phyloP scores from a whole-genome alignment of 1,284 basidiomycete species.

The Hemileia vastatrix region DNA sequence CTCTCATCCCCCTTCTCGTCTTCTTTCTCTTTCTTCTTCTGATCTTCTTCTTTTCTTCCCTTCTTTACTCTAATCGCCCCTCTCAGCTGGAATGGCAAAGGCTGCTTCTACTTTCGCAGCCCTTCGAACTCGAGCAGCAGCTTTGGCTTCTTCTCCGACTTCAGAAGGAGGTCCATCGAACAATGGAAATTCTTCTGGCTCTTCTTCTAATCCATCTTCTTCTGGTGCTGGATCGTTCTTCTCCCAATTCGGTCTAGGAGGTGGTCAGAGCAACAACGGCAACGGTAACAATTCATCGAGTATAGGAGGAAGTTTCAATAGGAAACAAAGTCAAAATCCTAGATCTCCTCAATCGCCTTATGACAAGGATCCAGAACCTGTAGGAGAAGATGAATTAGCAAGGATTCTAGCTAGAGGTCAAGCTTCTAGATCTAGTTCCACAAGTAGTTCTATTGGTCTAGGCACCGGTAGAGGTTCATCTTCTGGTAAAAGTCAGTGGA shows the following conservation, averaged over 20 bases:
- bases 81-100: slow-evolving; percentile 25
- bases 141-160: neutral
- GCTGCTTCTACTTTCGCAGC: slow-evolving; percentile 34
- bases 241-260: neutral
- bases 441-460: neutral
- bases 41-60: neutral
- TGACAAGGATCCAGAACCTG: slow-evolving; percentile 32
- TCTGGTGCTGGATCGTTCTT: neutral
- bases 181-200: neutral
- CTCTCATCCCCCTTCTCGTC: neutral
- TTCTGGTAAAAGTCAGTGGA: slow-evolving; percentile 1
- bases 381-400: slow-evolving; percentile 36
- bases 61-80: neutral
- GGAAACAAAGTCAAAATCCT: neutral
- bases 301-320: neutral
- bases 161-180: neutral
- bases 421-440: slow-evolving; percentile 1
- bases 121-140: slow-evolving; percentile 10
- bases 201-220: too few species aligned
- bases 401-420: slow-evolving; percentile 32
- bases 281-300: neutral
- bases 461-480: slow-evolving; percentile 4
- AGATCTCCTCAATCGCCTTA: neutral
- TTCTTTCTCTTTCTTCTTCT: too few species aligned
- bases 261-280: neutral